These are phyloP conservation scores for Podosphaera xanthii DNA, from an alignment of 2,329 filamentous ascomycete genomes.

Conservation along the genomic window DNA sequence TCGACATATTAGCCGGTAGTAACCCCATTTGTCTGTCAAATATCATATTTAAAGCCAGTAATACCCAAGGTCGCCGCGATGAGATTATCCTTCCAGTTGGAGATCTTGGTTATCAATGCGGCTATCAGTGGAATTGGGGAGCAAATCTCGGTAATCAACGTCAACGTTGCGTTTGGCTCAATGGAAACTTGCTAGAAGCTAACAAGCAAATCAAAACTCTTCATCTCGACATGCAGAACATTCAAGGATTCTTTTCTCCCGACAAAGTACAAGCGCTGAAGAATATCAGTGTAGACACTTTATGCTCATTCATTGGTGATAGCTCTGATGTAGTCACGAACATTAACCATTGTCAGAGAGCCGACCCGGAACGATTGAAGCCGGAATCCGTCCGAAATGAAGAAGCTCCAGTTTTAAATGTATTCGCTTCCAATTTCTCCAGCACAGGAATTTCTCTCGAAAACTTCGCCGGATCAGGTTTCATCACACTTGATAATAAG, in stretches of 20 bases:
- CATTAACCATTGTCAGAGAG: not conserved
- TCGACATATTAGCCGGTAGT: not conserved
- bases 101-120: not conserved
- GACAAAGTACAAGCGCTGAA: not conserved
- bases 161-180: not conserved
- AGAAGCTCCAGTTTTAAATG: not conserved
- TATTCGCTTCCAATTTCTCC: not conserved
- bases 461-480: not conserved
- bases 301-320: not conserved
- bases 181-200: not conserved
- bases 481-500: not conserved
- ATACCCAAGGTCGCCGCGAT: not conserved
- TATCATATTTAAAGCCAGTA: not conserved
- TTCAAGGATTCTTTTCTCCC: not conserved
- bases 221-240: not conserved
- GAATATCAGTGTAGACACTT: not conserved
- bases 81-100: not conserved
- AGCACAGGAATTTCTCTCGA: not conserved
- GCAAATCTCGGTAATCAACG: not conserved
- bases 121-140: not conserved
- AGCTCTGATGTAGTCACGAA: not conserved
- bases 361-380: not conserved
- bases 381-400: not conserved
- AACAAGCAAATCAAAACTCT: not conserved
- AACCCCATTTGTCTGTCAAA: not conserved